Evolutionary conservation across 2,329 filamentous ascomycete species (phyloP).

Genomic region (Periglandula ipomoeae): DNA sequence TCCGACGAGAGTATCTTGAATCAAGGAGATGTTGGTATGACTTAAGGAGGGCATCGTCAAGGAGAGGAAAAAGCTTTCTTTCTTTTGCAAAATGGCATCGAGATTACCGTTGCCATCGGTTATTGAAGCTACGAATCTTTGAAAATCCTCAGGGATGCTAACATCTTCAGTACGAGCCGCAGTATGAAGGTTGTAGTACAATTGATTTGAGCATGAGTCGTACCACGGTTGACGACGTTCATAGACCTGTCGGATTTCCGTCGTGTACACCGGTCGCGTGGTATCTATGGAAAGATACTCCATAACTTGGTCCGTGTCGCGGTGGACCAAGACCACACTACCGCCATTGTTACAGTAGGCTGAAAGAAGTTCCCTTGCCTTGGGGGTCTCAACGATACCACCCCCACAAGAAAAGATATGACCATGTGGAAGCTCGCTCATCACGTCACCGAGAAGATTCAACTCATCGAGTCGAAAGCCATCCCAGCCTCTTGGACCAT

Average conservation of each 20-base stretch:
- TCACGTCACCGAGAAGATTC: slow-evolving; percentile 60
- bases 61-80: slow-evolving; percentile 85
- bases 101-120: slow-evolving; percentile 38
- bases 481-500: slow-evolving; percentile 66
- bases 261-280: slow-evolving; percentile 82
- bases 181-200: slow-evolving; percentile 74
- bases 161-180: slow-evolving; percentile 16
- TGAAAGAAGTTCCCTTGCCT: slow-evolving; percentile 66
- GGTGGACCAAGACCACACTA: slow-evolving; percentile 77
- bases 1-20: slow-evolving; percentile 69
- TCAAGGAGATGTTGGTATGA: slow-evolving; percentile 46
- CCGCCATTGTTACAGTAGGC: slow-evolving; percentile 69
- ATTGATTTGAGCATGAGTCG: slow-evolving; percentile 84
- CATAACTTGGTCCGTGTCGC: slow-evolving; percentile 80
- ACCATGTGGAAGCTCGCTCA: slow-evolving; percentile 64
- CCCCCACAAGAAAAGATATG: slow-evolving; percentile 91
- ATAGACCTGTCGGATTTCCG: slow-evolving; percentile 89
- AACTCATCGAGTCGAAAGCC: slow-evolving; percentile 77
- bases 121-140: slow-evolving; percentile 29
- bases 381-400: slow-evolving; percentile 79
- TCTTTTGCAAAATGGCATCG: slow-evolving; percentile 35
- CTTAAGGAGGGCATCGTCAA: slow-evolving; percentile 70
- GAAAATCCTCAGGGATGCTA: slow-evolving; percentile 25
- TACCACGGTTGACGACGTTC: slow-evolving; percentile 83
- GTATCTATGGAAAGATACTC: slow-evolving; percentile 83